Conservation (phyloP, 805 yeast genomes). For the Zygosaccharomyces gambellarensis region DNA sequence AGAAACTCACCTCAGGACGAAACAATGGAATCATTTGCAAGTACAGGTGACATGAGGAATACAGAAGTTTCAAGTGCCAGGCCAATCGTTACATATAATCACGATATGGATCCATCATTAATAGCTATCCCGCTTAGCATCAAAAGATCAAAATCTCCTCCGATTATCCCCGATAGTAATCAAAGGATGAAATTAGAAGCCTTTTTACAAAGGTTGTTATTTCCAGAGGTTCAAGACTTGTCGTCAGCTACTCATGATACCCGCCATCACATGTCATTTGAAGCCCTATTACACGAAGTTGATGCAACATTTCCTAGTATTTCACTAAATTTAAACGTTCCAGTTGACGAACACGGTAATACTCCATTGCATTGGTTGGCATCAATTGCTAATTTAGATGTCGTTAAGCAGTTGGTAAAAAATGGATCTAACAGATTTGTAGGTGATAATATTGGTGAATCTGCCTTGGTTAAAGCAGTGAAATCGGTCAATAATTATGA, state of each 20-base stretch:
- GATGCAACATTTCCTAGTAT: conserved; percentile 24
- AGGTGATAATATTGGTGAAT: conserved; percentile 82
- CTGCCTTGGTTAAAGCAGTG: conserved; percentile 79
- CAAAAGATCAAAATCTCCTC: conserved; percentile 11
- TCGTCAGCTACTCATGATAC: conserved; percentile 7
- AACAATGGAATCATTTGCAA: background rate
- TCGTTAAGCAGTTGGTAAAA: conserved; percentile 64
- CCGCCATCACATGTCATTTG: conserved; percentile 16
- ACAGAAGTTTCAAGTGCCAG: background rate
- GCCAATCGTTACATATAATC: conserved; percentile 15
- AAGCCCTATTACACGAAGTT: conserved; percentile 23
- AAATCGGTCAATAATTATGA: conserved; percentile 72
- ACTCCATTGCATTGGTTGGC: conserved; percentile 96
- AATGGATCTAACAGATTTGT: conserved; percentile 57
- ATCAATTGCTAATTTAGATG: conserved; percentile 70
- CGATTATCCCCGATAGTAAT: conserved; percentile 16
- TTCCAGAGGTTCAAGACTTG: conserved; percentile 22
- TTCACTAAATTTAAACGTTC: conserved; percentile 60
- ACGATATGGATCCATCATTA: conserved; percentile 15
- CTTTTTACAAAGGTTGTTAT: conserved; percentile 29
- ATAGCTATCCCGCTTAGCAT: conserved; percentile 12
- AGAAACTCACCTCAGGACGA: conserved; percentile 3
- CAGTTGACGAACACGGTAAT: conserved; percentile 91
- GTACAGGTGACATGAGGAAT: background rate
- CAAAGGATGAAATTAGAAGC: conserved; percentile 30